Conservation (phyloP, 192 early-diverging fungal genomes). For the Entomortierella beljakovae region DNA sequence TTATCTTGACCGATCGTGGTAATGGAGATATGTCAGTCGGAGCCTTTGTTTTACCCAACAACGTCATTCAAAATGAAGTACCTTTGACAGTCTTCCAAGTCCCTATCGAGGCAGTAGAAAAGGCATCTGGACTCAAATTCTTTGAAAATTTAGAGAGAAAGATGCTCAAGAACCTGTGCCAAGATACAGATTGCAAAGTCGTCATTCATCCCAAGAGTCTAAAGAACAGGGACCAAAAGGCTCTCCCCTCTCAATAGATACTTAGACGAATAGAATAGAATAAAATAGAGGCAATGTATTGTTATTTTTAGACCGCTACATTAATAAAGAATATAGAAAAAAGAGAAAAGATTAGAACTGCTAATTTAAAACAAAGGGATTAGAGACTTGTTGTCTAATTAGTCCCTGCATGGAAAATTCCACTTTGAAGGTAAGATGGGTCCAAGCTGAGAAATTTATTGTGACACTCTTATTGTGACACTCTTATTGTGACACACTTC, state of each 20-base stretch:
- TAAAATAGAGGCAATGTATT: too few species aligned
- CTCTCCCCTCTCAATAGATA: slow-evolving; percentile 31
- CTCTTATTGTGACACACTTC: too few species aligned
- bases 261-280: too few species aligned
- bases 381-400: too few species aligned
- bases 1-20: slow-evolving; percentile 72
- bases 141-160: slow-evolving; percentile 69
- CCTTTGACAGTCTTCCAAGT: slow-evolving; percentile 77
- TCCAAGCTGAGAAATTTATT: too few species aligned
- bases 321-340: too few species aligned
- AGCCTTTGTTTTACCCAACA: slow-evolving; percentile 90
- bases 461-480: too few species aligned
- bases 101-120: slow-evolving; percentile 80
- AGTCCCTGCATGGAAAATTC: too few species aligned
- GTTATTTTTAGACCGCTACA: too few species aligned
- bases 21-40: slow-evolving; percentile 65
- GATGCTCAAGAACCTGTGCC: slow-evolving; percentile 58
- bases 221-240: slow-evolving; percentile 28
- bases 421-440: too few species aligned
- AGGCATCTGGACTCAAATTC: slow-evolving; percentile 75
- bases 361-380: too few species aligned
- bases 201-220: slow-evolving; percentile 49
- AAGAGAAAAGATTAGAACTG: too few species aligned
- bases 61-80: slow-evolving; percentile 68
- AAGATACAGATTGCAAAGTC: slow-evolving; percentile 58